Evolutionary conservation across 805 yeast species (phyloP).

Genomic region (Metschnikowia lunata): DNA sequence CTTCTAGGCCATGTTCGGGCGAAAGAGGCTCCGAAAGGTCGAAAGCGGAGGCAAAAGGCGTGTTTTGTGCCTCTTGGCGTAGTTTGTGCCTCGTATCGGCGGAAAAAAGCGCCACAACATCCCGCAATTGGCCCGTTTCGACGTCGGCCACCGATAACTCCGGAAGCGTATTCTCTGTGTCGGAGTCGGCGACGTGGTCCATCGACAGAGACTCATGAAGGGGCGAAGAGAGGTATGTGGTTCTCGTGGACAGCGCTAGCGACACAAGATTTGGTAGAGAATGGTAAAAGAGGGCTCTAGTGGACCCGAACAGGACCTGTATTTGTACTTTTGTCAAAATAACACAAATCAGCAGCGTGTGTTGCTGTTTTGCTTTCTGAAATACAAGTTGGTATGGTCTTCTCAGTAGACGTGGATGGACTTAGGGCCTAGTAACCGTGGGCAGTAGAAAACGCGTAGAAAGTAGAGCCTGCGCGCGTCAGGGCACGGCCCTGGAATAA

Average conservation of each 20-base stretch:
- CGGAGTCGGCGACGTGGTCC: constrained; percentile 19
- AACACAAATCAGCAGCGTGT: no score
- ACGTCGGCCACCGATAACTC: constrained; percentile 10
- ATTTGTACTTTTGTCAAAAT: no score
- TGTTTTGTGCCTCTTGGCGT: constrained; percentile 8
- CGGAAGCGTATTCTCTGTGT: constrained; percentile 17
- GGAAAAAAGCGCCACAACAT: constrained; percentile 8
- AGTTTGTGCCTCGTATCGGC: constrained; percentile 9
- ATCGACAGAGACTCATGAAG: constrained; percentile 7
- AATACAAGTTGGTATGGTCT: no score
- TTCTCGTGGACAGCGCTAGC: not conserved
- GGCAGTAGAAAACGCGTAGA: no score
- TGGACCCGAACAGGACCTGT: no score
- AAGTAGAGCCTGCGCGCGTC: no score
- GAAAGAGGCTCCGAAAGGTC: not conserved
- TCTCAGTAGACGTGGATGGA: no score
- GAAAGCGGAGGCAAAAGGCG: constrained; percentile 9
- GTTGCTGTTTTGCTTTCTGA: no score
- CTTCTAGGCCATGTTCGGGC: not conserved
- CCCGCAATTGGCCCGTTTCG: constrained; percentile 11
- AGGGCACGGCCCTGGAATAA: no score
- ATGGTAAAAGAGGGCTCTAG: no score
- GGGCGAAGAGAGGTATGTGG: not conserved
- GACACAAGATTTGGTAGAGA: no score
- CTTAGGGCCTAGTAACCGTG: no score